A percentile compares a stretch with the other conserved stretches of the same genome.
Conservation (phyloP, 2,329 filamentous ascomycete species). For the Xylariaceae sp. region DNA sequence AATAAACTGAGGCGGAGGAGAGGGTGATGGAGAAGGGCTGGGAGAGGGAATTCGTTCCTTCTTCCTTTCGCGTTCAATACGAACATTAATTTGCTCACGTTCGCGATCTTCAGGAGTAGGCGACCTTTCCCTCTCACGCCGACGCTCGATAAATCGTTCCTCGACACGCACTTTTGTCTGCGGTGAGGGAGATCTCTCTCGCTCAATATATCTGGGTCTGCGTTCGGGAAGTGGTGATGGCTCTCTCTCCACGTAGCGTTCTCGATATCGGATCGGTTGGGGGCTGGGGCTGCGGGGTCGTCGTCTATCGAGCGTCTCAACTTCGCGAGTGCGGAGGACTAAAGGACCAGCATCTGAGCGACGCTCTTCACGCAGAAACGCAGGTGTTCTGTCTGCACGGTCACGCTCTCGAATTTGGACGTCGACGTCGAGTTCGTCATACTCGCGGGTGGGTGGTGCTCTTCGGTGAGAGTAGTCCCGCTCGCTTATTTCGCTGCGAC, state of each 20-base stretch:
- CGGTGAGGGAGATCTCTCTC: slow-evolving; percentile 37
- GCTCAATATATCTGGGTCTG: slow-evolving; percentile 40
- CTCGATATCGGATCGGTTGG: slow-evolving; percentile 37
- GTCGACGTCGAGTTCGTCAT: slow-evolving; percentile 34
- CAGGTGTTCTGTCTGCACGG: slow-evolving; percentile 41
- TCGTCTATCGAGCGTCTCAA: slow-evolving; percentile 49
- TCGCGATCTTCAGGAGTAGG: slow-evolving; percentile 37
- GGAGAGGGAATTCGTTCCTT: slow-evolving; percentile 42
- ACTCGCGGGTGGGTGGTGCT: slow-evolving; percentile 33
- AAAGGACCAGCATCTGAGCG: slow-evolving; percentile 47
- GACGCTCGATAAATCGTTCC: slow-evolving; percentile 25
- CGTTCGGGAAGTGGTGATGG: slow-evolving; percentile 36
- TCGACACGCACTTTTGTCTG: slow-evolving; percentile 26
- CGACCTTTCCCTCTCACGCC: slow-evolving; percentile 29
- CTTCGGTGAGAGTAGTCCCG: slow-evolving; percentile 39
- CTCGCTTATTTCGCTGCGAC: slow-evolving; percentile 41
- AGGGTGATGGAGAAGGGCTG: slow-evolving; percentile 49
- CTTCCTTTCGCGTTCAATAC: slow-evolving; percentile 45
- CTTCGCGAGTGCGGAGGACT: slow-evolving; percentile 52
- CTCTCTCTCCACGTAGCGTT: slow-evolving; percentile 43
- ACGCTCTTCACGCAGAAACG: slow-evolving; percentile 51
- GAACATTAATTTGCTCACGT: slow-evolving; percentile 44
- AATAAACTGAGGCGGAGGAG: slow-evolving; percentile 62
- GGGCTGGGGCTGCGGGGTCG: slow-evolving; percentile 43
- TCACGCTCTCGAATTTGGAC: slow-evolving; percentile 43